Percentiles rank a stretch among this genome's conserved stretches.
phyloP scores from a whole-genome alignment of 352 stramenopile genomes.

The Phytophthora idaei region DNA sequence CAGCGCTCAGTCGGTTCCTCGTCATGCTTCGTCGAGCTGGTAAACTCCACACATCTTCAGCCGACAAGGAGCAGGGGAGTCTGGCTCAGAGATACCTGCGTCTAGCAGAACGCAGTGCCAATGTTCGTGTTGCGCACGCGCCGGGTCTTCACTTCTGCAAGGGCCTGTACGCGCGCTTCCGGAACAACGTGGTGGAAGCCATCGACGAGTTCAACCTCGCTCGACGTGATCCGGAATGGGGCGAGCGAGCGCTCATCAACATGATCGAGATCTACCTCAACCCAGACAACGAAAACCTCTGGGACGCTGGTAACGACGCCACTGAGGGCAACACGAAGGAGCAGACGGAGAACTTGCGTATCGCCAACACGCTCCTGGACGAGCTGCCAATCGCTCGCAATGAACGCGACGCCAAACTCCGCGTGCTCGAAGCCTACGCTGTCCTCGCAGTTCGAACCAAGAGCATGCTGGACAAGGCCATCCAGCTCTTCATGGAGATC shows the following conservation, averaged over 20 bases:
- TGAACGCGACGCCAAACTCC: constrained; percentile 66
- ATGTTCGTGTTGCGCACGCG: constrained; percentile 76
- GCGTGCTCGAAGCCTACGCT: constrained; percentile 89
- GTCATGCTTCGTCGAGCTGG: constrained; percentile 86
- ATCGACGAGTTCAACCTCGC: constrained; percentile 92
- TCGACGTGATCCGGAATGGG: constrained; percentile 89
- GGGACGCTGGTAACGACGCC: constrained; percentile 60
- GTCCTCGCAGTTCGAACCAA: constrained; percentile 83
- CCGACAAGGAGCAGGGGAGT: constrained; percentile 30
- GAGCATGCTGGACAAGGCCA: constrained; percentile 87
- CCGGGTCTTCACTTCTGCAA: constrained; percentile 92
- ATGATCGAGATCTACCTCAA: constrained; percentile 96
- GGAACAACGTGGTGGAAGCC: constrained; percentile 91
- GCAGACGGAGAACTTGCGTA: constrained; percentile 86
- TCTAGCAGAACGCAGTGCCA: constrained; percentile 70
- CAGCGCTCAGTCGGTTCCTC: constrained; percentile 88
- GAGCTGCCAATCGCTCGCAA: constrained; percentile 68
- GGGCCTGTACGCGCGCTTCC: constrained; percentile 88
- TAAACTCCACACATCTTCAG: constrained; percentile 61
- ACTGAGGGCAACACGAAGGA: constrained; percentile 69
- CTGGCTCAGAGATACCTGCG: constrained; percentile 74
- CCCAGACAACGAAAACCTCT: constrained; percentile 93
- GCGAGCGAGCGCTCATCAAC: constrained; percentile 84
- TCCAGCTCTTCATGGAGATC: constrained; percentile 91
- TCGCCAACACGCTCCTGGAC: constrained; percentile 88